Base-by-base conservation (phyloP, 306 rosid species). In the Lathyrus sativus region DNA sequence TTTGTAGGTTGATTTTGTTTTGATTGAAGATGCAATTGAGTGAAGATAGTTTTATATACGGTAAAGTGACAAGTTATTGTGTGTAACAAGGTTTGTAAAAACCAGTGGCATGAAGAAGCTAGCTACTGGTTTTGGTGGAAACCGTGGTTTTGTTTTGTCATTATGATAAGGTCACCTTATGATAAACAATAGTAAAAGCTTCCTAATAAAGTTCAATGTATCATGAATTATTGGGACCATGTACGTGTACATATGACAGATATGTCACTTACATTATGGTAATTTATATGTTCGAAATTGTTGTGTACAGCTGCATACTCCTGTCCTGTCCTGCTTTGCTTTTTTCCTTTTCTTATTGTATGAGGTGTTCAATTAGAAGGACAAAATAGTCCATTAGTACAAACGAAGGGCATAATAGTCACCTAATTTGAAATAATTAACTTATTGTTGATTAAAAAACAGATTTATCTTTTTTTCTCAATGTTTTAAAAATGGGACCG, bases 111-210 rank as follows among this genome's bases (percentile, higher is more conserved):
- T 17, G 13, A 56, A 39, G 54, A 10, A 9, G 26, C 14, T 31
- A 22, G 76, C 57, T 54, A 15, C 57, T 64, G 68, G 82, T 79
- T 79, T 75, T 74, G 49, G 24, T 14, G 24, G 42, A 44, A 55
- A 53, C 79, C 43, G 54, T 63, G 79, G 79, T 60, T 67, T 35
- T 46, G 14, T 19, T 19, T 19, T 19, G 22, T 19, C 22, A 19
- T 19, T 19, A 19, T 19, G 22, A 19, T 19, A 19, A 19, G 22
- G 22, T 39, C 24, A 19, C 14, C 9, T 35, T 15, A 19, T 15
- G 26, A 60, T 5, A 6, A 1, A 14, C 13, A 46, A n/a, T n/a
- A n/a, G 19, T 51, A 18, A 51, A 51, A 56, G 61, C 3, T 31
- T 70, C 5, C n/a, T 58, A 42, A 60, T 75, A 48, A 69, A 9